A percentile compares a stretch with the other conserved stretches of the same genome.
Conservation (phyloP, 495 filamentous ascomycete species). For the Jackrogersella multiformis region DNA sequence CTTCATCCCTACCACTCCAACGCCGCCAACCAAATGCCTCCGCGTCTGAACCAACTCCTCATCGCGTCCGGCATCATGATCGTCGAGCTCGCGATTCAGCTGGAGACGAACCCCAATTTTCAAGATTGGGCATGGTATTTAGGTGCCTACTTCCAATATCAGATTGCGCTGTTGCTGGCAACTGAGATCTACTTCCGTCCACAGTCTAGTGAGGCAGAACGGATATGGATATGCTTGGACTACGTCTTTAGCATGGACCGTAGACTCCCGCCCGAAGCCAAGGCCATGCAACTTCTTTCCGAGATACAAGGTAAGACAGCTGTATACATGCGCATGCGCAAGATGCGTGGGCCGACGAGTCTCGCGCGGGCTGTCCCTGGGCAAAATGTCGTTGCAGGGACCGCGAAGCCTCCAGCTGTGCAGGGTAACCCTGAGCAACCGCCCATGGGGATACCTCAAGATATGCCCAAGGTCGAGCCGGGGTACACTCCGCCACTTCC, state of each 20-base stretch:
- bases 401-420: conserved; percentile 29
- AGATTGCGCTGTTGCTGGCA: conserved; percentile 62
- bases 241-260: conserved; percentile 72
- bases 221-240: conserved; percentile 76
- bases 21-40: conserved; percentile 60
- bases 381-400: conserved; percentile 52
- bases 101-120: conserved; percentile 66
- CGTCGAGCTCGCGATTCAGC: conserved; percentile 66
- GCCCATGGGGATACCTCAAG: conserved; percentile 6
- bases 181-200: conserved; percentile 66
- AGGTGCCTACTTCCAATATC: conserved; percentile 65
- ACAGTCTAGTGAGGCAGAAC: conserved; percentile 61
- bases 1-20: conserved; percentile 71
- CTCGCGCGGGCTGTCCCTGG: conserved; percentile 48
- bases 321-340: conserved; percentile 55
- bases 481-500: conserved; percentile 33
- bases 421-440: conserved; percentile 8
- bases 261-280: conserved; percentile 53
- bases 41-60: conserved; percentile 57
- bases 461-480: conserved; percentile 27
- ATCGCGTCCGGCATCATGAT: conserved; percentile 61
- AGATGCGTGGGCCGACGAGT: conserved; percentile 56
- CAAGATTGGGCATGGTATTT: conserved; percentile 64
- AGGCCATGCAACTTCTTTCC: conserved; percentile 51
- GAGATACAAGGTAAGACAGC: conserved; percentile 54